These are phyloP conservation scores for Pyricularia sp. DNA, from an alignment of 2,329 filamentous ascomycete genomes.

Conservation along the genomic window DNA sequence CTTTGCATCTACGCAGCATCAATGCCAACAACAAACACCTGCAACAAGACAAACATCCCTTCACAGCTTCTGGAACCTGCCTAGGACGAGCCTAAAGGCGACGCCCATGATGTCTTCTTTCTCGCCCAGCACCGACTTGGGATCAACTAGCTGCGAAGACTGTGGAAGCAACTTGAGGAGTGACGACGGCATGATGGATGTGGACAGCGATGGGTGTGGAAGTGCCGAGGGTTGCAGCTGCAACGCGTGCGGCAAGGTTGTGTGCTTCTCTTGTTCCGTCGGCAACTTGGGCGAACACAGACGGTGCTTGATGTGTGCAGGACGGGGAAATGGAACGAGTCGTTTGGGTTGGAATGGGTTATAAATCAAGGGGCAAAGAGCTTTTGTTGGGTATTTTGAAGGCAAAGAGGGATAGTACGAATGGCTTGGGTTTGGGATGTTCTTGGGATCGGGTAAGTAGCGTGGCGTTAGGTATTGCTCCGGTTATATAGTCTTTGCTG, in stretches of 20 bases:
- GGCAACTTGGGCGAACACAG: conserved; percentile 42
- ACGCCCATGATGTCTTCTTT: conserved; percentile 14
- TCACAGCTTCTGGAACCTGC: conserved; percentile 49
- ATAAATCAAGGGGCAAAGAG: not conserved
- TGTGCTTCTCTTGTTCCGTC: conserved; percentile 47
- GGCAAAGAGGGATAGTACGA: not conserved
- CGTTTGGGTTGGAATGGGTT: not conserved
- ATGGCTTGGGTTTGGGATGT: not conserved
- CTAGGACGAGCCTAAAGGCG: conserved; percentile 9
- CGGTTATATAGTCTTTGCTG: not conserved
- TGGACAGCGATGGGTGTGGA: conserved; percentile 17
- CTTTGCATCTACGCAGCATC: conserved; percentile 2
- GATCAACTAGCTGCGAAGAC: conserved; percentile 36
- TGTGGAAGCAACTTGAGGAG: conserved; percentile 23
- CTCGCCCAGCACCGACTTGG: conserved; percentile 7
- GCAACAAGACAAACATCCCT: conserved; percentile 33
- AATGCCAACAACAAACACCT: conserved; percentile 7
- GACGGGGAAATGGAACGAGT: conserved; percentile 7
- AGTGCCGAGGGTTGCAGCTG: conserved; percentile 23
- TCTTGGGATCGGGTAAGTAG: not conserved
- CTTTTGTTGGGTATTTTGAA: not conserved
- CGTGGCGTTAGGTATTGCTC: not conserved
- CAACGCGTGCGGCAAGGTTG: conserved; percentile 36
- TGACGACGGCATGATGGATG: conserved; percentile 28
- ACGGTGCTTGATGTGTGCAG: conserved; percentile 39